Base-by-base conservation (phyloP, 2,329 filamentous ascomycete species). In the Neonectria neomacrospora region DNA sequence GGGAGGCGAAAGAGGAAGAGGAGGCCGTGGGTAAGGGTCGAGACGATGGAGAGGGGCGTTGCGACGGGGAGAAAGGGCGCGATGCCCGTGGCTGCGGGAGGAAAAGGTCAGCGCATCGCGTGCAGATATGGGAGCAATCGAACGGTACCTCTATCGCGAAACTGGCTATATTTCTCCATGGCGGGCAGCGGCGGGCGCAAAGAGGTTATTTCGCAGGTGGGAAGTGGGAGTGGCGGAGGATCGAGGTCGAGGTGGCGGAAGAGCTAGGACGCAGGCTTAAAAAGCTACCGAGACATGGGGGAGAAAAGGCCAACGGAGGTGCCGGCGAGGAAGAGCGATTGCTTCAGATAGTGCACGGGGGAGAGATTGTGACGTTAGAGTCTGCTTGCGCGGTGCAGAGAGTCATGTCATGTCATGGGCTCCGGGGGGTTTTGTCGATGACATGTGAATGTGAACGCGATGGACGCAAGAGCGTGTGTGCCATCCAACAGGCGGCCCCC, bases 81-180 rank as follows among this genome's bases (percentile, higher is more conserved):
- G 77, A 99, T 96, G 73, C 96, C 95, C 70, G 96, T 97, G 69
- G 94, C 95, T 98, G 67, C 2, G 11, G 39, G 23, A 26, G 1
- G 44, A 61, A 41, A 64, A 32, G 50, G 67, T 68, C 56, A 68
- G 52, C 22, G 63, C 34, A 61, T 53, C 16, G 28, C 28, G n/a
- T 32, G 8, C 3, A 2, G 3, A 52, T 18, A 6, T 2, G 3
- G 2, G 3, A 5, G 2, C n/a, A 6, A 6, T 1, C 1, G 5
- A 23, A 9, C 10, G 61, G 68, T 82, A 92, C 94, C 94, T 88
- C 91, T 89, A 80, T 97, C 94, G 73, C 94, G 90, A 75, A 93
- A 97, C 78, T 97, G 93, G 61, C 92, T 95, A 78, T 93, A 97
- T 79, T 96, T 97, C 83, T 97, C 94, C 94, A 97, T 97, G 34